Percentiles rank a stretch among this genome's conserved stretches.
Conservation (phyloP, 1,284 basidiomycete genomes). For the Salmacisia buchloeana region DNA sequence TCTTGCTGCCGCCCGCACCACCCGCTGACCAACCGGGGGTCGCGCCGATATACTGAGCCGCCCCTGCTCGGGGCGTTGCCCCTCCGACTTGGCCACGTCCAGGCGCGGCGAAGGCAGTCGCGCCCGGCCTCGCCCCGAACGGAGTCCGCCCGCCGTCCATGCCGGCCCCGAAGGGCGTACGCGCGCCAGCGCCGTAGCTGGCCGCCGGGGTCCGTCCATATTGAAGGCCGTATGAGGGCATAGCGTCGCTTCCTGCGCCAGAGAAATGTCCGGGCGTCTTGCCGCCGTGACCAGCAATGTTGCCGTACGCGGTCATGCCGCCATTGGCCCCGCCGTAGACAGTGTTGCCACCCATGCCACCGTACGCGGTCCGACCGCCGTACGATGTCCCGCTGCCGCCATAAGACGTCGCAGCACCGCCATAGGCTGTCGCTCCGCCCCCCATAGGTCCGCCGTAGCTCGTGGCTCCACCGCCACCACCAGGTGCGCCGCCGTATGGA, state of each 20-base stretch:
- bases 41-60: background rate
- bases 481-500: conserved; percentile 15
- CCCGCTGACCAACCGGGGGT: conserved; percentile 3
- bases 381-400: background rate
- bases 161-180: background rate
- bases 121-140: background rate
- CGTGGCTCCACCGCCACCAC: background rate
- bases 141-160: conserved; percentile 1
- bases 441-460: background rate
- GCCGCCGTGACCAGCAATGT: conserved; percentile 8
- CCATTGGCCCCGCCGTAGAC: conserved; percentile 14
- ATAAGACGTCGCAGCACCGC: background rate
- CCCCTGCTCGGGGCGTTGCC: conserved; percentile 10
- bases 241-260: conserved; percentile 27
- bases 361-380: background rate
- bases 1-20: background rate
- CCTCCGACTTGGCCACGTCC: background rate
- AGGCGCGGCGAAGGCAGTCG: background rate
- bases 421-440: conserved; percentile 9
- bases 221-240: conserved; percentile 31
- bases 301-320: too few relatives aligned
- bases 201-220: background rate
- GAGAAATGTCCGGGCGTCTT: conserved; percentile 26
- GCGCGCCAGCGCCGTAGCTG: background rate
- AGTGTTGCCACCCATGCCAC: conserved; percentile 1